These are phyloP conservation scores for Raffaelea ambrosiae DNA, from an alignment of 2,329 filamentous ascomycete genomes.

Conservation along the genomic window DNA sequence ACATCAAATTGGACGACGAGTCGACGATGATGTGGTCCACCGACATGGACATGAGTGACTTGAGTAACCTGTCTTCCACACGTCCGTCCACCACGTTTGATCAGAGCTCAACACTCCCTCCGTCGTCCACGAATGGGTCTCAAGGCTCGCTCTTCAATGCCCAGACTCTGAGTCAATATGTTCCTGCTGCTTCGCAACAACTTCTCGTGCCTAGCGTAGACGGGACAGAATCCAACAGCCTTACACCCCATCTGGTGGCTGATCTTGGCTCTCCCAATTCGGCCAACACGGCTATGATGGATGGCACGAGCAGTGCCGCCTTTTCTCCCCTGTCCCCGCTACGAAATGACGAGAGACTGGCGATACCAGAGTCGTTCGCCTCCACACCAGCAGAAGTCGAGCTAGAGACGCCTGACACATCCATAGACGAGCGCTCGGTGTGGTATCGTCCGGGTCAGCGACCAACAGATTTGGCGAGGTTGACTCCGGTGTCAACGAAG, in stretches of 20 bases:
- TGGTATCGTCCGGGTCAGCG: conserved; percentile 4
- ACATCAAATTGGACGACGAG: not conserved
- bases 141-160: conserved; percentile 3
- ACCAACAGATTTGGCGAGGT: not conserved
- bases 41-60: conserved; percentile 4
- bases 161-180: not conserved
- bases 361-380: conserved; percentile 2
- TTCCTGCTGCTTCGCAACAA: not conserved
- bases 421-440: conserved; percentile 1
- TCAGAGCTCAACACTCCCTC: not conserved
- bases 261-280: not conserved
- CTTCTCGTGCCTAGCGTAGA: not conserved
- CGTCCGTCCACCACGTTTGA: conserved; percentile 7
- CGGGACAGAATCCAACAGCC: not conserved
- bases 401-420: not conserved
- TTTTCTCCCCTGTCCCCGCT: conserved; percentile 4
- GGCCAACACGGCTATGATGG: not conserved
- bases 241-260: not conserved
- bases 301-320: not conserved
- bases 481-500: conserved; percentile 2
- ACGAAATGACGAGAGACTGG: not conserved
- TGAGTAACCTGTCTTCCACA: conserved; percentile 3
- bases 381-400: conserved; percentile 3
- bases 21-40: conserved; percentile 7
- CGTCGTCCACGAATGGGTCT: conserved; percentile 3